Percentiles rank a stretch among this genome's conserved stretches.
Conservation (phyloP, 805 yeast species). For the Candida alai region DNA sequence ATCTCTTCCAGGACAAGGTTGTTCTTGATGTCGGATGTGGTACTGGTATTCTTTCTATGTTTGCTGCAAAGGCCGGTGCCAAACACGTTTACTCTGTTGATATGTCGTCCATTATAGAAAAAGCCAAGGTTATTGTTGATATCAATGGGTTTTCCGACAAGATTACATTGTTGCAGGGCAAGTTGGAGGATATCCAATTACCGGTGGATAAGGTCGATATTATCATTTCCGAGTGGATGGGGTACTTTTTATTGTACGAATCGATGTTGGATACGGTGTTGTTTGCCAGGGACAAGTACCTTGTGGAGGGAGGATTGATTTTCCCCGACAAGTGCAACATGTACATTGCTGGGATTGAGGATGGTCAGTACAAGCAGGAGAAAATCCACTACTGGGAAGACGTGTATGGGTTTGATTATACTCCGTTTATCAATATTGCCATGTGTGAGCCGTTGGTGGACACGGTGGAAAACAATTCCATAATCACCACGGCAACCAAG, state of each 20-base stretch:
- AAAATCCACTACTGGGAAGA: slow-evolving; percentile 94
- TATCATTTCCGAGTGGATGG: slow-evolving; percentile 99
- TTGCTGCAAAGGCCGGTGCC: slow-evolving; percentile 98
- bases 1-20: slow-evolving; percentile 84
- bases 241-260: slow-evolving; percentile 91
- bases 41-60: slow-evolving; percentile 95
- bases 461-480: slow-evolving; percentile 71
- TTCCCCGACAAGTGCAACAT: slow-evolving; percentile 93
- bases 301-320: slow-evolving; percentile 79
- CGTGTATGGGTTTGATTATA: slow-evolving; percentile 94
- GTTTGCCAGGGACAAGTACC: slow-evolving; percentile 87
- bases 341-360: slow-evolving; percentile 90
- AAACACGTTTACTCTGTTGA: slow-evolving; percentile 97
- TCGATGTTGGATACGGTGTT: slow-evolving; percentile 97
- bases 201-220: slow-evolving; percentile 91
- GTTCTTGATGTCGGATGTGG: slow-evolving; percentile 99
- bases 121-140: slow-evolving; percentile 87
- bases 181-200: slow-evolving; percentile 84
- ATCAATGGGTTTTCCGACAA: slow-evolving; percentile 82
- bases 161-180: slow-evolving; percentile 86
- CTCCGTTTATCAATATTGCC: slow-evolving; percentile 83
- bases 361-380: slow-evolving; percentile 85
- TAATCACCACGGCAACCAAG: slow-evolving; percentile 70
- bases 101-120: slow-evolving; percentile 92
- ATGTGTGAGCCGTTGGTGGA: slow-evolving; percentile 95